A percentile compares a stretch with the other conserved stretches of the same genome.
phyloP scores from a whole-genome alignment of 73 alveolate species.

The Tetrahymena thermophila region DNA sequence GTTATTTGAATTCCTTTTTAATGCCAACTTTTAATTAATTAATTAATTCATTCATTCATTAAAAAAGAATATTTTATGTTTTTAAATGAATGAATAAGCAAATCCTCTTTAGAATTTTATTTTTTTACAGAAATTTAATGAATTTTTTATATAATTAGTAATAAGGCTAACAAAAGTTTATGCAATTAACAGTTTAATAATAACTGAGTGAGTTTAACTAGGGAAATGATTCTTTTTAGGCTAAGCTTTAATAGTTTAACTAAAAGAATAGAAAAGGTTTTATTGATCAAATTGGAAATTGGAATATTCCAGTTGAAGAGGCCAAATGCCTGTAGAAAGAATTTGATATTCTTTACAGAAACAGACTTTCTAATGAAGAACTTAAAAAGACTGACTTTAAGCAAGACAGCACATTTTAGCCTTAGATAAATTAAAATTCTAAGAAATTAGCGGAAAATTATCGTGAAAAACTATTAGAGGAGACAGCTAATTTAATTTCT shows the following conservation, averaged over 20 bases:
- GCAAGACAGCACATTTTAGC: conserved; percentile 33
- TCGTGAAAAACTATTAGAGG: conserved; percentile 32
- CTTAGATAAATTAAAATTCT: conserved; percentile 15
- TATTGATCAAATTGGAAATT: conserved; percentile 35
- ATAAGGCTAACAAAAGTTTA: neutral
- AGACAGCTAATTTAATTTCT: conserved; percentile 28
- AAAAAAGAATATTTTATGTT: too few relatives aligned
- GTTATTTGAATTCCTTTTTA: too few relatives aligned
- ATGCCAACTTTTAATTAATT: too few relatives aligned
- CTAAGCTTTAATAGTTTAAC: neutral
- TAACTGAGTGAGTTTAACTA: neutral
- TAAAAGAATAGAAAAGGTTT: conserved; percentile 23
- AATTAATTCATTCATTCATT: too few relatives aligned
- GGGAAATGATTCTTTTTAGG: neutral
- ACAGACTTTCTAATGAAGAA: conserved; percentile 31
- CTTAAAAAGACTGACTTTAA: conserved; percentile 27
- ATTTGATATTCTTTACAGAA: conserved; percentile 40
- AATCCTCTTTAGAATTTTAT: neutral
- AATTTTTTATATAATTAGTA: neutral
- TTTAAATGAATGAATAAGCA: too few relatives aligned
- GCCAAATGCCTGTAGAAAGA: conserved; percentile 14
- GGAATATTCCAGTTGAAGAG: conserved; percentile 18
- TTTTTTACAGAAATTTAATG: neutral
- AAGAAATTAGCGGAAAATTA: conserved; percentile 20
- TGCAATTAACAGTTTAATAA: neutral